Percentiles rank a stretch among this genome's conserved stretches.
Conservation (phyloP, 1,284 basidiomycete species). For the Leccinum pachyderme region DNA sequence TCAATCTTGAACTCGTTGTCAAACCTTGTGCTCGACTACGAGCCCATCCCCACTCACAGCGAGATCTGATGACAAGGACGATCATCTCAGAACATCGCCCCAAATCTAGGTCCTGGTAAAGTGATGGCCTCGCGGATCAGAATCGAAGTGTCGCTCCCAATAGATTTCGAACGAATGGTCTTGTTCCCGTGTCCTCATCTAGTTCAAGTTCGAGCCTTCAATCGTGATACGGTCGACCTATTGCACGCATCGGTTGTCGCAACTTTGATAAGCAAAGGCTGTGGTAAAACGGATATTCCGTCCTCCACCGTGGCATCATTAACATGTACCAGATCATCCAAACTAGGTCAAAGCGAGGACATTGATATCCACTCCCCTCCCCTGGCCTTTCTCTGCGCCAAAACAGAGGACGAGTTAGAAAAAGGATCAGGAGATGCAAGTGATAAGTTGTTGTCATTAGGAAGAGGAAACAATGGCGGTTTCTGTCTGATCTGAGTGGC, state of each 20-base stretch:
- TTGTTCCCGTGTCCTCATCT: neutral
- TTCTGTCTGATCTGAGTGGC: constrained; percentile 1
- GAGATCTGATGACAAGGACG: too few species aligned
- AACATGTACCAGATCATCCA: neutral
- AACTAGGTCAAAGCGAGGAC: constrained; percentile 2
- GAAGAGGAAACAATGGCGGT: neutral
- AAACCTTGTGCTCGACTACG: neutral
- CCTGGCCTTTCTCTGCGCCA: constrained; percentile 11
- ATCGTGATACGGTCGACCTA: neutral
- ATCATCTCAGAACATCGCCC: neutral
- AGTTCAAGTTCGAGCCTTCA: neutral
- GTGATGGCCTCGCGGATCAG: neutral
- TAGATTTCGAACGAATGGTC: neutral
- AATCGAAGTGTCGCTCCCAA: neutral
- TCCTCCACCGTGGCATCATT: too few species aligned
- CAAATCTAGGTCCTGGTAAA: neutral
- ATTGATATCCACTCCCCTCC: neutral
- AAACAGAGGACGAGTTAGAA: constrained; percentile 15
- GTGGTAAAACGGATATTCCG: too few species aligned
- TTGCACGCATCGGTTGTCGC: neutral
- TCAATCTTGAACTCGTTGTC: neutral
- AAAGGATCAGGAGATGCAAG: constrained; percentile 1
- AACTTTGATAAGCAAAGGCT: too few species aligned
- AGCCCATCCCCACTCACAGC: neutral
- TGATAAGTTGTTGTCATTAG: neutral